Percentiles rank a stretch among this genome's conserved stretches.
Evolutionary conservation across 306 rosid genomes (phyloP).

Genomic region (Carpinus fangiana): DNA sequence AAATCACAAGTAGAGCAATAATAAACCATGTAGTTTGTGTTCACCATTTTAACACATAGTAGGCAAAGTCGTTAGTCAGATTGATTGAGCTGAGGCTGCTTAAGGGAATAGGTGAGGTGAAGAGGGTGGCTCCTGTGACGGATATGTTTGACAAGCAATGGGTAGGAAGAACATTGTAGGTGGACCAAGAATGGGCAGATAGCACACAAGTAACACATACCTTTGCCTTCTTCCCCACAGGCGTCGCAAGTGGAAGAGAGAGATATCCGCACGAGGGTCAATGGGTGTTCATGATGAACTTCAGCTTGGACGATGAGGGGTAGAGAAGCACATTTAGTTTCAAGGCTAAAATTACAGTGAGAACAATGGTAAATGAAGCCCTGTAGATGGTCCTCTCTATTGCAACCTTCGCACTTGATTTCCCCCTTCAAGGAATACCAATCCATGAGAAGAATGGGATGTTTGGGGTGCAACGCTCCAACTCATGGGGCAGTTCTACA

Average conservation of each 20-base stretch:
- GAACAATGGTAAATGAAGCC: not conserved
- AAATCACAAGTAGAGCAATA: too few species aligned
- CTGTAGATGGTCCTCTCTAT: rapidly evolving
- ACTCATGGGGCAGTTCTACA: too few species aligned
- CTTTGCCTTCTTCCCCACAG: not conserved
- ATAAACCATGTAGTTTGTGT: too few species aligned
- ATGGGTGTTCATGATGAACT: not conserved
- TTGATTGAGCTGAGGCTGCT: too few species aligned
- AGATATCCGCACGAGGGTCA: not conserved
- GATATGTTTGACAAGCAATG: not conserved
- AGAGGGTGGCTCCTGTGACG: not conserved
- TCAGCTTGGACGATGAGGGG: not conserved
- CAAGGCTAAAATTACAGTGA: not conserved
- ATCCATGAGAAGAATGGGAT: too few species aligned
- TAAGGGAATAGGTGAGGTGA: not conserved
- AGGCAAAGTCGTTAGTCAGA: too few species aligned
- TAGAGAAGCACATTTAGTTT: not conserved
- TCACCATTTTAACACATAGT: too few species aligned
- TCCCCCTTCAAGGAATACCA: too few species aligned
- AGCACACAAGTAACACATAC: not conserved
- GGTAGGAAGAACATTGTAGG: not conserved
- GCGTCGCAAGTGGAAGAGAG: not conserved
- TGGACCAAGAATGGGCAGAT: not conserved
- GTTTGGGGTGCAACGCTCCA: too few species aligned
- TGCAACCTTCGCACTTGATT: not conserved